A percentile compares a stretch with the other conserved stretches of the same genome.
phyloP scores from a whole-genome alignment of 768 basidiomycete genomes.

The Mrakia blollopis region DNA sequence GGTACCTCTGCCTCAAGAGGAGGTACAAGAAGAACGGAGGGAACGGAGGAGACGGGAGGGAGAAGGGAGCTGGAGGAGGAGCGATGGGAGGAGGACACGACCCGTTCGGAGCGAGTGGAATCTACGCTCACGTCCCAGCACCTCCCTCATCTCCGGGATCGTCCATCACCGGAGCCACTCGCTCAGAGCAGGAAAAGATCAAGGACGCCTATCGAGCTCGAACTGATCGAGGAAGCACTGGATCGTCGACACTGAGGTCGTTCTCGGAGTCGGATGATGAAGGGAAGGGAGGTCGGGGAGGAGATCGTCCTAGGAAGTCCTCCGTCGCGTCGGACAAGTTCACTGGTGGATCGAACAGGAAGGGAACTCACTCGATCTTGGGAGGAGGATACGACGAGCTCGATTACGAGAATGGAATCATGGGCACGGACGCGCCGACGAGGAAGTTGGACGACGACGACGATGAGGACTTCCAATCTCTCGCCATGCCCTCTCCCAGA shows the following conservation, averaged over 20 bases:
- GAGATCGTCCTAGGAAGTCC: background rate
- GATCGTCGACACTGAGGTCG: slow-evolving; percentile 9
- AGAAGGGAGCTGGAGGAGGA: background rate
- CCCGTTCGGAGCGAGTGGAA: background rate
- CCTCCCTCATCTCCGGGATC: background rate
- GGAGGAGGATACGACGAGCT: slow-evolving; percentile 29
- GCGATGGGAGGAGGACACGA: background rate
- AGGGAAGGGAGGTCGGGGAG: background rate
- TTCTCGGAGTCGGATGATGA: slow-evolving; percentile 14
- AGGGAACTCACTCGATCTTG: slow-evolving; percentile 13
- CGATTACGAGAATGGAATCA: slow-evolving; percentile 13
- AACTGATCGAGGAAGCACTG: background rate
- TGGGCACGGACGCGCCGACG: slow-evolving; percentile 15
- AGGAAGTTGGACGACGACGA: background rate
- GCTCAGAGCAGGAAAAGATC: background rate
- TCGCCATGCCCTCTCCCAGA: background rate
- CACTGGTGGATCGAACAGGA: background rate
- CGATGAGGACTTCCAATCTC: background rate
- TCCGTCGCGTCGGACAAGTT: background rate
- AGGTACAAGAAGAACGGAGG: slow-evolving; percentile 7
- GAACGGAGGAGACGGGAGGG: background rate
- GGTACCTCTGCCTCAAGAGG: slow-evolving; percentile 19
- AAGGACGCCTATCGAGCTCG: background rate
- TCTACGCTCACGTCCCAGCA: slow-evolving; percentile 7
- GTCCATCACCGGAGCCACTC: background rate